Evolutionary conservation across 129 eudicot genomes (phyloP).

Genomic region (Flaveria robusta): DNA sequence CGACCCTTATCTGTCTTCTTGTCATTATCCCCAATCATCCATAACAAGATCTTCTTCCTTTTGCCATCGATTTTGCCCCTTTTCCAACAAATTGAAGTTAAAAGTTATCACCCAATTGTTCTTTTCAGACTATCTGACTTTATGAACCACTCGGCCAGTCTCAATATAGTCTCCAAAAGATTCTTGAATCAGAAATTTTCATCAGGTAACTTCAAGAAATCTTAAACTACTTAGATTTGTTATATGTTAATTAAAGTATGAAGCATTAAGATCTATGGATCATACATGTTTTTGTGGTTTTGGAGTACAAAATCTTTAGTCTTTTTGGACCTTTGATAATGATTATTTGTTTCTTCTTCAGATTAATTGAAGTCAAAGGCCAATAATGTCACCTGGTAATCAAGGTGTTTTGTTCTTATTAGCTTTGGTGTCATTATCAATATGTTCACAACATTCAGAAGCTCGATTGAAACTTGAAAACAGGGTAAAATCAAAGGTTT

Average conservation of each 20-base stretch:
- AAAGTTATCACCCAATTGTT: not conserved
- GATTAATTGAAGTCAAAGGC: conserved; percentile 20
- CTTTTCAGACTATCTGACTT: not conserved
- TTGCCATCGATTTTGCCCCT: not conserved
- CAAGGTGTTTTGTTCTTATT: conserved; percentile 25
- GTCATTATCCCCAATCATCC: not conserved
- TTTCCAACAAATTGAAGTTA: not conserved
- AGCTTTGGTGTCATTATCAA: conserved; percentile 22
- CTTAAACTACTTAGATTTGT: not conserved
- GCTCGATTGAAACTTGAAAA: conserved; percentile 37
- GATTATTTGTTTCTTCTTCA: not conserved
- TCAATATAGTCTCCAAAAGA: not conserved
- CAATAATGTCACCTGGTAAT: conserved; percentile 33
- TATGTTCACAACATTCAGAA: conserved; percentile 26
- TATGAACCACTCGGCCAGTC: not conserved
- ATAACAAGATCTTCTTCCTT: not conserved
- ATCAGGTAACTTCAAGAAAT: conserved; percentile 2
- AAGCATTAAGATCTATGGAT: not conserved
- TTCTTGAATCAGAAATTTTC: not conserved
- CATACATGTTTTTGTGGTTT: not conserved
- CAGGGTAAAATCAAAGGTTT: conserved; percentile 48
- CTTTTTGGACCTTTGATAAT: not conserved
- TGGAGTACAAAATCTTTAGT: no score
- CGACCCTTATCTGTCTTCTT: not conserved
- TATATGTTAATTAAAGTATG: not conserved